These are phyloP conservation scores for Kuraishia borneana DNA, from an alignment of 805 yeast genomes.

Conservation along the genomic window DNA sequence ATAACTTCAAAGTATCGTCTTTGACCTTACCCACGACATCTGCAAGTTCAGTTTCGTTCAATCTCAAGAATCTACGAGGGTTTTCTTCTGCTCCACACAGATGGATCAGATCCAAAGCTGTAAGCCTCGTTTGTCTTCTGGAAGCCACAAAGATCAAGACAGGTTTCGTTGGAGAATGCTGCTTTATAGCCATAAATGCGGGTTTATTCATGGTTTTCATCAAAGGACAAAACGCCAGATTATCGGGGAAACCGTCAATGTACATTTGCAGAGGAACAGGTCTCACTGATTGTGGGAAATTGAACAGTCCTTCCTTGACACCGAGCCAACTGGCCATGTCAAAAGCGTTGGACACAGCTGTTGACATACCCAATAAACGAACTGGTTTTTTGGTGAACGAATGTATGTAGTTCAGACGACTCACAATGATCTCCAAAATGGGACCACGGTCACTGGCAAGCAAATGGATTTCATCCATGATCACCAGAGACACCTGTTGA, in stretches of 20 bases:
- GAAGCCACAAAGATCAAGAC: slow-evolving; percentile 80
- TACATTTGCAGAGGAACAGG: slow-evolving; percentile 84
- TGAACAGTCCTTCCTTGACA: slow-evolving; percentile 62
- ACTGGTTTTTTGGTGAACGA: slow-evolving; percentile 49
- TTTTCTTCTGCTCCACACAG: slow-evolving; percentile 71
- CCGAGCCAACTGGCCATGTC: slow-evolving; percentile 84
- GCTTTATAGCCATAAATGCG: slow-evolving; percentile 84
- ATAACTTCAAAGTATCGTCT: slow-evolving; percentile 70
- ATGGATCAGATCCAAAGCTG: slow-evolving; percentile 70
- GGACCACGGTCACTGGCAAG: slow-evolving; percentile 84
- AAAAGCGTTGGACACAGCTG: slow-evolving; percentile 78
- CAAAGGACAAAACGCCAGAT: slow-evolving; percentile 68
- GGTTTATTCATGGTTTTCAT: slow-evolving; percentile 89
- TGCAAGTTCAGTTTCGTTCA: slow-evolving; percentile 54
- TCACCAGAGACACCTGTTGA: slow-evolving; percentile 61
- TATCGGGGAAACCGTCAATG: slow-evolving; percentile 79
- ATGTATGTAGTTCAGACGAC: slow-evolving; percentile 68
- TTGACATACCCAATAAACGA: slow-evolving; percentile 66
- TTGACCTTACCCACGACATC: slow-evolving; percentile 42
- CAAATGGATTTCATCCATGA: slow-evolving; percentile 80
- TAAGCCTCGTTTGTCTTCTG: slow-evolving; percentile 70
- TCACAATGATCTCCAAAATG: slow-evolving; percentile 79
- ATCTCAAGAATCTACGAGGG: slow-evolving; percentile 58
- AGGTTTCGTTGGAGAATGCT: slow-evolving; percentile 80
- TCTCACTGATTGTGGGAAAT: slow-evolving; percentile 72